Percentiles rank a stretch among this genome's conserved stretches.
Evolutionary conservation across 2,329 filamentous ascomycete genomes (phyloP).

Genomic region (Coniochaeta prunicola): DNA sequence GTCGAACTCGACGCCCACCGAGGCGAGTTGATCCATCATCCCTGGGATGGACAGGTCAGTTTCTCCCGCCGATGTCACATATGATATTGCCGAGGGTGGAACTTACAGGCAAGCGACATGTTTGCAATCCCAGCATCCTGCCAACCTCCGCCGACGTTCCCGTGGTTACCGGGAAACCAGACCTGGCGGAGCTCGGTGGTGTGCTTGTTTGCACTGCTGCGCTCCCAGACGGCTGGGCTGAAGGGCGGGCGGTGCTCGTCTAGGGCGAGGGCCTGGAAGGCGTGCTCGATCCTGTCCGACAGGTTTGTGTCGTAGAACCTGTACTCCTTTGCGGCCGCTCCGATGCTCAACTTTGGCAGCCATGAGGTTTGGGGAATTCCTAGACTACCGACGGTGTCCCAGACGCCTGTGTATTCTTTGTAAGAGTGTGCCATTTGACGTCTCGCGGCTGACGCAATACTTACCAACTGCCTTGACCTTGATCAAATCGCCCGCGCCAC

Average conservation of each 20-base stretch:
- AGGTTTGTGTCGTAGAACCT: slow-evolving; percentile 48
- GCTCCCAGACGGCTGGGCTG: slow-evolving; percentile 9
- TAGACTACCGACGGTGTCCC: slow-evolving; percentile 40
- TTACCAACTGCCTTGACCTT: slow-evolving; percentile 36
- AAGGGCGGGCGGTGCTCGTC: slow-evolving; percentile 50
- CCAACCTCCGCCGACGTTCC: slow-evolving; percentile 48
- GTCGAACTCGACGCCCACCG: slow-evolving; percentile 43
- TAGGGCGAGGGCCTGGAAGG: slow-evolving; percentile 52
- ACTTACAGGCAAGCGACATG: slow-evolving; percentile 26
- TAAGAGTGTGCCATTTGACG: not conserved
- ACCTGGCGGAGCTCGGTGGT: slow-evolving; percentile 33
- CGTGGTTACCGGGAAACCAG: slow-evolving; percentile 48
- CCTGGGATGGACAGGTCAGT: slow-evolving; percentile 20
- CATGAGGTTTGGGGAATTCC: slow-evolving; percentile 38
- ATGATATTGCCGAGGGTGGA: slow-evolving; percentile 19
- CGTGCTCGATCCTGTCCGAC: slow-evolving; percentile 45
- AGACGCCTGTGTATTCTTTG: slow-evolving; percentile 30
- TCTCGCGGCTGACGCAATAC: slow-evolving; percentile 1
- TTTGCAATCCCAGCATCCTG: slow-evolving; percentile 35
- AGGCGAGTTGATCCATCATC: slow-evolving; percentile 51
- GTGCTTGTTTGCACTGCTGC: slow-evolving; percentile 7
- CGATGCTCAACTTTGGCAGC: slow-evolving; percentile 39
- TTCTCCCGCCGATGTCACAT: not conserved
- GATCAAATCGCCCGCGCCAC: slow-evolving; percentile 31
- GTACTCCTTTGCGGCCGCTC: slow-evolving; percentile 35